Percentiles rank a stretch among this genome's conserved stretches.
Evolutionary conservation across 2,329 filamentous ascomycete species (phyloP).

Genomic region (Colletotrichum zoysiae): DNA sequence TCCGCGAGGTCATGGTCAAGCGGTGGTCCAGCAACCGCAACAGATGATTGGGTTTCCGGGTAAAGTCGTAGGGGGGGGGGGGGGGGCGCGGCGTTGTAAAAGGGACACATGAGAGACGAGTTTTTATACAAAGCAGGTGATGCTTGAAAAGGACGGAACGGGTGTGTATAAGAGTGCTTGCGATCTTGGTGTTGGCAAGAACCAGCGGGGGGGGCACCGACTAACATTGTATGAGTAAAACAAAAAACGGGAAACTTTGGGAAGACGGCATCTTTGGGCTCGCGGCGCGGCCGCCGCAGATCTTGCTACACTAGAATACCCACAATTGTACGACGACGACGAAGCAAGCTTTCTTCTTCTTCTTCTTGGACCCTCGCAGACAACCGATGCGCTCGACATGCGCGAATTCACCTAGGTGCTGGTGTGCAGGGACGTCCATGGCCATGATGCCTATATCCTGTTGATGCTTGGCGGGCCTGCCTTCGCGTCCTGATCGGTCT

Average conservation of each 20-base stretch:
- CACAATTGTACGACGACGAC: constrained; percentile 30
- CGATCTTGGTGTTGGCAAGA: constrained; percentile 2
- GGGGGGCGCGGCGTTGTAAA: constrained; percentile 21
- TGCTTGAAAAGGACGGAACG: constrained; percentile 5
- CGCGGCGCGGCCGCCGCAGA: background rate
- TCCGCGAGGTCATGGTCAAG: constrained; percentile 84
- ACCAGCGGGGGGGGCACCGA: background rate
- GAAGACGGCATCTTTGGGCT: constrained; percentile 25
- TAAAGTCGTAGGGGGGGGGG: background rate
- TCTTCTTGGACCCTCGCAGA: background rate
- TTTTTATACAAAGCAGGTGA: background rate
- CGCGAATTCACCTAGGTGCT: background rate
- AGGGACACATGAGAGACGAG: constrained; percentile 3
- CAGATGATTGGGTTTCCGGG: constrained; percentile 47
- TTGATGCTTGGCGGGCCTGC: background rate
- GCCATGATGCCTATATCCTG: background rate
- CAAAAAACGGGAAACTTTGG: constrained; percentile 1
- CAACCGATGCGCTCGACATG: too few relatives aligned
- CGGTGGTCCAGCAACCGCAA: constrained; percentile 89
- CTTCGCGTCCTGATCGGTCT: constrained; percentile 7
- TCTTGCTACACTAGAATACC: constrained; percentile 29
- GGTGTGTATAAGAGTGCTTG: constrained; percentile 13
- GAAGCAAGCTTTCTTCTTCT: constrained; percentile 5
- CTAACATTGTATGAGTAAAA: constrained; percentile 34
- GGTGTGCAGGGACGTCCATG: background rate